Evolutionary conservation across 129 eudicot genomes (phyloP).

Genomic region (Centaurea solstitialis): DNA sequence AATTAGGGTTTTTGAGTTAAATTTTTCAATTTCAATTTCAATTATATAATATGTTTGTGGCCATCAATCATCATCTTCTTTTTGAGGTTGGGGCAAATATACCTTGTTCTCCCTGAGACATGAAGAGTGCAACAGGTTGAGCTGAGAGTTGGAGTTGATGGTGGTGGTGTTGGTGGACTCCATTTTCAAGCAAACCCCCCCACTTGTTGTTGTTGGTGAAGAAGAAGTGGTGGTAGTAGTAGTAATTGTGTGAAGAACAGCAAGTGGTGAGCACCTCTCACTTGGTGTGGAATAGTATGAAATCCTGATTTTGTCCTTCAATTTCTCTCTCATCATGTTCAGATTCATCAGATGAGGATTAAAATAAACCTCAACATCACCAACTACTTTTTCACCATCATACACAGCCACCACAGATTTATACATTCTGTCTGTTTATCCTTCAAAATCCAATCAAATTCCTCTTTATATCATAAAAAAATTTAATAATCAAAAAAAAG

Average conservation of each 20-base stretch:
- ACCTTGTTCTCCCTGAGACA: constrained; percentile 99
- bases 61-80: constrained; percentile 9
- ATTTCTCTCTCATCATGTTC: constrained; percentile 37
- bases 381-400: constrained; percentile 75
- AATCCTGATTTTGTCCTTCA: constrained; percentile 65
- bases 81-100: constrained; percentile 41
- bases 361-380: constrained; percentile 67
- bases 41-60: too few species aligned
- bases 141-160: constrained; percentile 57
- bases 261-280: constrained; percentile 95
- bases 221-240: too few species aligned
- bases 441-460: constrained; percentile 8
- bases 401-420: constrained; percentile 66
- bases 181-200: constrained; percentile 81
- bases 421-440: constrained; percentile 49
- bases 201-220: constrained; percentile 18
- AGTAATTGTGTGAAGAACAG: constrained; percentile 79
- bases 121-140: constrained; percentile 67
- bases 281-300: constrained; percentile 65
- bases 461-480: neutral
- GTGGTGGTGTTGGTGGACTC: constrained; percentile 46
- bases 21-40: neutral
- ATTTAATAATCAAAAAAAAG: neutral
- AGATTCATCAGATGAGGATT: constrained; percentile 41
- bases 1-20: constrained; percentile 27